phyloP scores from a whole-genome alignment of 345 rosid species.

The Dovyalis caffra region DNA sequence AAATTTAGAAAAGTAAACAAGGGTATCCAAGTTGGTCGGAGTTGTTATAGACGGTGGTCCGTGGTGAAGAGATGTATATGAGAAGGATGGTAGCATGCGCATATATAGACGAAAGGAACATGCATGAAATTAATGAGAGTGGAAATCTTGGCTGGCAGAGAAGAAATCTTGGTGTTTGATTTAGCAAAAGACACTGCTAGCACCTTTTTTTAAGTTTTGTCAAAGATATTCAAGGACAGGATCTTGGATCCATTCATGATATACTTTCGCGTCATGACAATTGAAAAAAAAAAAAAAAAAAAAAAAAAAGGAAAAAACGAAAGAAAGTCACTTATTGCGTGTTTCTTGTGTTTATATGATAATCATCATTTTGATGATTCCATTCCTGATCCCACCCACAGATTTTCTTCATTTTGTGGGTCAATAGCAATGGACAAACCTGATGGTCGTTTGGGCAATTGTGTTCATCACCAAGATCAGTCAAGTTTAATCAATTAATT shows the following conservation, averaged over 20 bases:
- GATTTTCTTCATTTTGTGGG: conserved; percentile 27
- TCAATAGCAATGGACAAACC: neutral
- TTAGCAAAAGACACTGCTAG: conserved; percentile 26
- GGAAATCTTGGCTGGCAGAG: conserved; percentile 3
- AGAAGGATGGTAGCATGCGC: neutral
- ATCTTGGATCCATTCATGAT: conserved; percentile 11
- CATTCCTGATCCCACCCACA: conserved; percentile 33
- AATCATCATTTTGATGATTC: conserved; percentile 16
- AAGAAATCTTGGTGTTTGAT: neutral
- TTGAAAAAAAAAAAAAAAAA: neutral
- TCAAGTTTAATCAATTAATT: conserved; percentile 32
- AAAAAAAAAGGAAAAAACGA: neutral
- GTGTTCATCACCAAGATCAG: conserved; percentile 25
- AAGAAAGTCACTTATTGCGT: neutral
- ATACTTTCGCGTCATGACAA: neutral
- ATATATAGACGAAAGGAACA: conserved; percentile 7
- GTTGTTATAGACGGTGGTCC: neutral
- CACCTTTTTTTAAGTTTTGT: conserved; percentile 1
- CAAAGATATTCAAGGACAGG: conserved; percentile 19
- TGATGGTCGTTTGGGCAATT: conserved; percentile 8
- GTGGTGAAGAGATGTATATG: neutral
- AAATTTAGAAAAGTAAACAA: neutral
- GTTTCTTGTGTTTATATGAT: conserved; percentile 7
- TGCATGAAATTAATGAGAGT: conserved; percentile 29
- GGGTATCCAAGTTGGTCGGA: neutral